Percentiles rank a stretch among this genome's conserved stretches.
These are phyloP conservation scores for Amaranthus tricolor DNA, from an alignment of 179 eudicot species.

Conservation along the genomic window DNA sequence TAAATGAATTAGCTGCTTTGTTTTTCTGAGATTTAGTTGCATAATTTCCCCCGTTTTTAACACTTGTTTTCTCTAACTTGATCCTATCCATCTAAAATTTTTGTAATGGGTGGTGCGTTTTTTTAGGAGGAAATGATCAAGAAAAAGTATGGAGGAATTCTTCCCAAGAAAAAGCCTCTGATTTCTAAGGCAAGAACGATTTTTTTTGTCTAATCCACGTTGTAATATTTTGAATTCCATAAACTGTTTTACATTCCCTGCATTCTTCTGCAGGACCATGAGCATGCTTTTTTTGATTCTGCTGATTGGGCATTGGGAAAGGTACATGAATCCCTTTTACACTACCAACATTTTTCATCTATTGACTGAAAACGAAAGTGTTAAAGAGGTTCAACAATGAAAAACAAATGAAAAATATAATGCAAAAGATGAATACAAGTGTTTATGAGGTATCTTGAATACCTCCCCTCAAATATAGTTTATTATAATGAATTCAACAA, in stretches of 20 bases:
- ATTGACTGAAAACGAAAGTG: no score
- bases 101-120: background rate
- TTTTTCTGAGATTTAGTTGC: background rate
- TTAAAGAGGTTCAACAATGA: no score
- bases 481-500: no score
- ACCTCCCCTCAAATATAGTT: no score
- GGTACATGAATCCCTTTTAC: constrained; percentile 34
- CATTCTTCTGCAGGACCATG: constrained; percentile 56
- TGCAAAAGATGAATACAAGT: no score
- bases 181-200: constrained; percentile 56
- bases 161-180: constrained; percentile 63
- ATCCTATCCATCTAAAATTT: background rate
- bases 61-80: background rate
- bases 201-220: background rate
- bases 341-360: background rate
- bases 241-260: constrained; percentile 6
- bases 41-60: background rate
- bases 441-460: no score
- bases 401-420: no score
- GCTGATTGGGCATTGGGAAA: constrained; percentile 88
- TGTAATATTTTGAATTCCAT: background rate
- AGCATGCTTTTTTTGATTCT: constrained; percentile 80
- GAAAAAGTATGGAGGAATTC: constrained; percentile 78
- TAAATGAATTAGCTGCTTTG: background rate
- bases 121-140: constrained; percentile 54